A percentile compares a stretch with the other conserved stretches of the same genome.
Evolutionary conservation across 1,139 yeast genomes (phyloP).

Genomic region (Protomyces arabidopsidicola): DNA sequence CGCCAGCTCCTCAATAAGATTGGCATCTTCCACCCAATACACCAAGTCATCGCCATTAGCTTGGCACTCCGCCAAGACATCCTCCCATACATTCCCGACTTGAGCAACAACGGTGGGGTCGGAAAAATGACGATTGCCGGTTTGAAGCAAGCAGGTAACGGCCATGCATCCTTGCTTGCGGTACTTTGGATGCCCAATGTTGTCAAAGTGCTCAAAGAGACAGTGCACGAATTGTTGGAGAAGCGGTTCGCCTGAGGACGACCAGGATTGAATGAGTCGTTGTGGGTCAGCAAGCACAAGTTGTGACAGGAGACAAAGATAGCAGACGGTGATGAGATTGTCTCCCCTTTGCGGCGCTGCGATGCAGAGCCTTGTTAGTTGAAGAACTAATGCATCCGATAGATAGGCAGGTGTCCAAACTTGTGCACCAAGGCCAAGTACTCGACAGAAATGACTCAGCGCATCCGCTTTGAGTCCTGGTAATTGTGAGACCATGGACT

Average conservation of each 20-base stretch:
- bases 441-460: slow-evolving; percentile 7
- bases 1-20: slow-evolving; percentile 2
- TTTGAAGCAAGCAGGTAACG: slow-evolving; percentile 45
- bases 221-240: neutral
- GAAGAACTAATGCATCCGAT: neutral
- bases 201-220: slow-evolving; percentile 39
- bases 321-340: neutral
- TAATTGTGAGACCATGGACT: slow-evolving; percentile 30
- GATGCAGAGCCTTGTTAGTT: neutral
- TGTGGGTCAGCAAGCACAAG: neutral
- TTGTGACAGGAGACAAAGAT: slow-evolving; percentile 3
- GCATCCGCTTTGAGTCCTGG: slow-evolving; percentile 32
- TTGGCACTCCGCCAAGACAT: slow-evolving; percentile 29
- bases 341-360: neutral
- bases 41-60: slow-evolving; percentile 29
- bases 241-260: neutral
- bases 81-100: slow-evolving; percentile 29
- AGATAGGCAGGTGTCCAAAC: neutral
- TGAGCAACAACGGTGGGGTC: slow-evolving; percentile 8
- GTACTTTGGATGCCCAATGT: slow-evolving; percentile 63
- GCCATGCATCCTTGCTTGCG: slow-evolving; percentile 63
- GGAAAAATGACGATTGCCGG: slow-evolving; percentile 16
- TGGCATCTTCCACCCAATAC: slow-evolving; percentile 26
- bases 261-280: neutral
- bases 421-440: slow-evolving; percentile 3